Percentiles rank a stretch among this genome's conserved stretches.
phyloP scores from a whole-genome alignment of 768 basidiomycete genomes.

The Nidularia pulvinata region DNA sequence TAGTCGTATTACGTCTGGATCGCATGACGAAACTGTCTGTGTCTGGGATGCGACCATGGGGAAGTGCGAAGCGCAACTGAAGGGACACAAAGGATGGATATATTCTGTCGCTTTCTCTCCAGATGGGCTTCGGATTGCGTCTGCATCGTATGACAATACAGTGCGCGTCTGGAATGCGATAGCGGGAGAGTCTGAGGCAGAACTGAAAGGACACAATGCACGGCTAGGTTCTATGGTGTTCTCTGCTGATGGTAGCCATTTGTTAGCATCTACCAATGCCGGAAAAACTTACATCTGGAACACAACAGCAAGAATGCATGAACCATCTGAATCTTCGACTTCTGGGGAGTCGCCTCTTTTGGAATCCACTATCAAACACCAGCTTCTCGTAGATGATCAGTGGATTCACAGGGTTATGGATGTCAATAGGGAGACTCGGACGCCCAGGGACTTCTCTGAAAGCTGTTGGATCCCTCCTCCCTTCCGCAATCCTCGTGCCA shows the following conservation, averaged over 20 bases:
- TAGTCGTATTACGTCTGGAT: neutral
- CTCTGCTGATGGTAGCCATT: neutral
- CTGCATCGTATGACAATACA: neutral
- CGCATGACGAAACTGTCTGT: neutral
- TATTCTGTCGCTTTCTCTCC: neutral
- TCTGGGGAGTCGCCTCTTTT: too few species aligned
- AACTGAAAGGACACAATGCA: neutral
- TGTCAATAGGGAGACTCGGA: too few species aligned
- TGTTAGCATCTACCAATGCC: neutral
- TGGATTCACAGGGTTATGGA: too few species aligned
- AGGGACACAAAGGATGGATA: neutral
- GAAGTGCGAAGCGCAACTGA: neutral
- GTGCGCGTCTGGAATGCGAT: neutral
- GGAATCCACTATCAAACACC: too few species aligned
- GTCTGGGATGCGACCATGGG: conserved; percentile 7
- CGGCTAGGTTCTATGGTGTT: neutral
- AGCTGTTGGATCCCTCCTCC: too few species aligned
- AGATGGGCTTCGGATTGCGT: neutral
- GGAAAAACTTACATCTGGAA: neutral
- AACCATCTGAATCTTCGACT: neutral
- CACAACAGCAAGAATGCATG: neutral
- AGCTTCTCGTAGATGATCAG: too few species aligned
- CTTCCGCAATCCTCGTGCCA: too few species aligned
- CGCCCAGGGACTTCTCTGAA: too few species aligned
- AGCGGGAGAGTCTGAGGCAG: neutral